Percentiles rank a stretch among this genome's conserved stretches.
These are phyloP conservation scores for Phytophthora colocasiae DNA, from an alignment of 352 stramenopile species.

Conservation along the genomic window DNA sequence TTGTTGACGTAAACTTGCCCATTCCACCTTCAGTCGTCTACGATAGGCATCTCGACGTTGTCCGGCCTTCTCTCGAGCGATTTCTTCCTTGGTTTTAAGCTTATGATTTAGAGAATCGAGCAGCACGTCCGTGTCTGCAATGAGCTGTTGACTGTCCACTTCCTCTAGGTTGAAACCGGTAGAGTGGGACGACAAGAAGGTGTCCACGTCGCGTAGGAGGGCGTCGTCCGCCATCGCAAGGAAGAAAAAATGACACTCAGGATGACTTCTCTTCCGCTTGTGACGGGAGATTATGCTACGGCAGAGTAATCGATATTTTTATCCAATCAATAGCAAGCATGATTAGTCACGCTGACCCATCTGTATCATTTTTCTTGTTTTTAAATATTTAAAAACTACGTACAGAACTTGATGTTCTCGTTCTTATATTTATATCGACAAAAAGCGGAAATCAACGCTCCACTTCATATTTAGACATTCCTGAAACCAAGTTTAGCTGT, in stretches of 20 bases:
- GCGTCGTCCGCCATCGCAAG: slow-evolving; percentile 15
- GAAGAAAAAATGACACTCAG: neutral
- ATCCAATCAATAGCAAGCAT: no score
- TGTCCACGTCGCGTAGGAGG: slow-evolving; percentile 7
- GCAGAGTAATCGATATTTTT: no score
- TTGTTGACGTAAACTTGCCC: slow-evolving; percentile 28
- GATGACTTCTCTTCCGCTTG: no score
- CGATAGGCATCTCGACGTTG: slow-evolving; percentile 38
- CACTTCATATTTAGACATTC: no score
- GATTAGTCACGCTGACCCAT: no score
- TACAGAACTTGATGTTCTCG: no score
- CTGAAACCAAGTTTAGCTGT: no score
- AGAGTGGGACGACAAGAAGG: slow-evolving; percentile 2
- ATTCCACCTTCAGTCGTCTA: slow-evolving; percentile 36
- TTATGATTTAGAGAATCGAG: slow-evolving; percentile 13
- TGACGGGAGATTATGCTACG: no score
- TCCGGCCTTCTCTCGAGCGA: slow-evolving; percentile 25
- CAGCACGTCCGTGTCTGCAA: slow-evolving; percentile 27
- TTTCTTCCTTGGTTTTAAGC: slow-evolving; percentile 2
- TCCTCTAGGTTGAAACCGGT: slow-evolving; percentile 16
- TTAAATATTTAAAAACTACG: no score
- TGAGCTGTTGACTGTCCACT: slow-evolving; percentile 24
- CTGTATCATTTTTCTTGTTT: no score
- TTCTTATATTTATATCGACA: no score
- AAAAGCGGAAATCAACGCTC: no score